A percentile compares a stretch with the other conserved stretches of the same genome.
Evolutionary conservation across 495 filamentous ascomycete species (phyloP).

Genomic region (Neurospora sp.): DNA sequence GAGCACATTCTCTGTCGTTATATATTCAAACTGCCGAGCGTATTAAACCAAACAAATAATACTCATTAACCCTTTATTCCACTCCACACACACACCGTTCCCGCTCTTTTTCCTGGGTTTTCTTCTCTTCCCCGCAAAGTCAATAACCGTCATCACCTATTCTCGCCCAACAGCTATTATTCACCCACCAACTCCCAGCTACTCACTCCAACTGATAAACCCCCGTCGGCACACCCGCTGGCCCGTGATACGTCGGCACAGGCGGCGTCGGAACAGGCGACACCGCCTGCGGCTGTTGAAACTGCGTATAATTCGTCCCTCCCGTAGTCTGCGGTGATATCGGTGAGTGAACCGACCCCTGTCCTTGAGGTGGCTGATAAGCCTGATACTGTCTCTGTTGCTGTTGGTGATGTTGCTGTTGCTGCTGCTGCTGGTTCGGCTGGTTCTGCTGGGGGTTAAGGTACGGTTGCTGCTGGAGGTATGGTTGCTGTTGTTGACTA

Average conservation of each 20-base stretch:
- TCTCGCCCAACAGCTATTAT: background rate
- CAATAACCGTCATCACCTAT: background rate
- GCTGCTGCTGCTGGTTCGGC: background rate
- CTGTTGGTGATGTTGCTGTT: background rate
- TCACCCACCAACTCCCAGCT: background rate
- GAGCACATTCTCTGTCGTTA: background rate
- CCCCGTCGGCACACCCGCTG: background rate
- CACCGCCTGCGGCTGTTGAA: background rate
- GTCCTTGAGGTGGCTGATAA: background rate
- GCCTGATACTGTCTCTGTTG: background rate
- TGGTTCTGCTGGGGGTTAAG: constrained; percentile 4
- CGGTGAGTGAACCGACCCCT: background rate
- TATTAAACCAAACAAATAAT: background rate
- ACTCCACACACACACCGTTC: background rate
- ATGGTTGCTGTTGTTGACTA: background rate
- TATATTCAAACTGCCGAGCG: background rate
- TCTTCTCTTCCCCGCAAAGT: background rate
- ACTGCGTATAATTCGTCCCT: background rate
- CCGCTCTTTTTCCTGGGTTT: background rate
- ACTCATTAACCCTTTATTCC: background rate
- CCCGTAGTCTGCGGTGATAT: background rate
- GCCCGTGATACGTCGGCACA: background rate
- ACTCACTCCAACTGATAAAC: background rate
- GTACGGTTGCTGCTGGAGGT: constrained; percentile 9
- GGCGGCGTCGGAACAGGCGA: background rate